Base-by-base conservation (phyloP, 768 basidiomycete species). In the Vararia minispora region DNA sequence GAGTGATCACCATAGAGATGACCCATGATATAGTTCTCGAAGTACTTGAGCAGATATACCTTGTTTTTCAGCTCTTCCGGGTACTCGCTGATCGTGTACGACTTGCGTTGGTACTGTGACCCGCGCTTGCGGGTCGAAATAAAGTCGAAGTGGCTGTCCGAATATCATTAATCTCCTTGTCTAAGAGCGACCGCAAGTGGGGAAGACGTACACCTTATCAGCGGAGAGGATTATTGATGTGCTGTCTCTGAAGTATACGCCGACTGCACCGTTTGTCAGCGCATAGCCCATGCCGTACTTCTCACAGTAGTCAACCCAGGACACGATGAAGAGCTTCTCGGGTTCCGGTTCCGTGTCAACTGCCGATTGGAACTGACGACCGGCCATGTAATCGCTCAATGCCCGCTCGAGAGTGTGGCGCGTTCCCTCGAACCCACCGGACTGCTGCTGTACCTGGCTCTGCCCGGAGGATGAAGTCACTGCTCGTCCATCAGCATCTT, bases 251-350 rank as follows among this genome's bases (percentile, higher is more conserved):
- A 95, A 99, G 60, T 97, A 80, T 16, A 97, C 88, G 4, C 90
- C 89, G 32, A 97, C 80, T 16, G 85, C 84, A 3, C 94, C 91
- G 52, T 99, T 91, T 14, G 90, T 94, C 53, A 98, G 65, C 3
- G 90, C 89, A 57, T 95, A 98, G 1, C 94, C 95, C 87, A 97
- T 98, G n/a, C 94, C 95, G 59, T 97, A 99, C 67, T 97, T 97
- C 60, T 91, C 88, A 57, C 89, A 94, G 55, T 98, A 98, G 58
- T 98, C 95, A 28, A 98, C 84, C 95, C 95, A 98, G n/a, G 86
- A 87, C 3, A 85, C 87, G 46, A 99, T 90, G 61, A 97, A 98
- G 31, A 94, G 82, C 37, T 71, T 71, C 41, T 88, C 84, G 13
- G 31, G 28, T 14, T 21, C 30, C n/a, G 13, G 35, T 28, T 43